Percentiles rank a stretch among this genome's conserved stretches.
Evolutionary conservation across 2,329 filamentous ascomycete genomes (phyloP).

Genomic region (Microdochium paspali): DNA sequence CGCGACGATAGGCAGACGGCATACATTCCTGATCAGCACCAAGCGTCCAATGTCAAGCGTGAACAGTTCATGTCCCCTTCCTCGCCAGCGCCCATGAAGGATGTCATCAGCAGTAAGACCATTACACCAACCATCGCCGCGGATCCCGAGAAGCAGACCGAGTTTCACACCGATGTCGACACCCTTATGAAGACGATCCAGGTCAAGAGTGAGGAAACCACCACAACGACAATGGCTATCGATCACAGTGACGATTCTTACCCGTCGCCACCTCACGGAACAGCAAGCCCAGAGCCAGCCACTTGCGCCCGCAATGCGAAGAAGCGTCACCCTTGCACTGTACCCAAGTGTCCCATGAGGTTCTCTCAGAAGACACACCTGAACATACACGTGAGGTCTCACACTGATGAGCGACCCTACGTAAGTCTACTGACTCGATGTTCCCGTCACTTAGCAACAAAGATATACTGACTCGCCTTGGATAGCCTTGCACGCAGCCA

Average conservation of each 20-base stretch:
- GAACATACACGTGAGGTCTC: constrained; percentile 78
- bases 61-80: constrained; percentile 16
- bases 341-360: constrained; percentile 66
- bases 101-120: constrained; percentile 21
- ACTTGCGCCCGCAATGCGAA: constrained; percentile 17
- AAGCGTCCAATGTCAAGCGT: constrained; percentile 23
- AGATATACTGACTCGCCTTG: constrained; percentile 3
- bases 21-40: constrained; percentile 16
- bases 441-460: not conserved
- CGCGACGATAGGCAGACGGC: constrained; percentile 9
- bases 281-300: constrained; percentile 8
- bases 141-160: constrained; percentile 38
- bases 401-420: constrained; percentile 86
- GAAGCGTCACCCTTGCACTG: constrained; percentile 65
- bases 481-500: constrained; percentile 57
- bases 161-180: constrained; percentile 77
- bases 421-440: constrained; percentile 39
- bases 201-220: constrained; percentile 40
- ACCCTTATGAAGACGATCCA: constrained; percentile 85
- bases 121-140: constrained; percentile 36
- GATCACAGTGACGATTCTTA: constrained; percentile 17
- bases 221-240: constrained; percentile 11
- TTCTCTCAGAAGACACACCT: constrained; percentile 92
- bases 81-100: constrained; percentile 4
- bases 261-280: constrained; percentile 17